phyloP scores from a whole-genome alignment of 148 eudicot genomes.

The Cornus suecica region DNA sequence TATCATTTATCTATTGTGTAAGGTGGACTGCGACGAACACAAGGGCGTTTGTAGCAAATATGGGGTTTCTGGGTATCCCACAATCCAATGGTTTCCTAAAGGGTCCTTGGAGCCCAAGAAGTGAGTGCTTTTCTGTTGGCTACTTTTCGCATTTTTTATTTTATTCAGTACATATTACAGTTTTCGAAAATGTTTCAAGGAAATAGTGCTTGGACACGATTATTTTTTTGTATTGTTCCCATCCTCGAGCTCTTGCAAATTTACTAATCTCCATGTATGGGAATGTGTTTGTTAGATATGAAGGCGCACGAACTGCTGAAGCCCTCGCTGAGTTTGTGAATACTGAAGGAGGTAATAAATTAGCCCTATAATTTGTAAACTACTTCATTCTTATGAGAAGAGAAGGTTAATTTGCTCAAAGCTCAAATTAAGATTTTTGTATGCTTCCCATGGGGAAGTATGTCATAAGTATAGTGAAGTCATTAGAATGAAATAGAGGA shows the following conservation, averaged over 20 bases:
- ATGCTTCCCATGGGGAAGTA: no score
- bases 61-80: conserved; percentile 92
- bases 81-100: conserved; percentile 96
- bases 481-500: no score
- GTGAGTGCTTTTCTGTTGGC: conserved; percentile 42
- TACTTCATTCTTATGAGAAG: background rate
- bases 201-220: background rate
- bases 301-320: conserved; percentile 89
- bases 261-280: background rate
- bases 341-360: conserved; percentile 66
- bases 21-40: conserved; percentile 99
- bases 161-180: background rate
- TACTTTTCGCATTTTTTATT: background rate
- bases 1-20: conserved; percentile 19
- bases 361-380: conserved; percentile 1
- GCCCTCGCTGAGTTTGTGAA: conserved; percentile 85
- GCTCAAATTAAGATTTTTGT: no score
- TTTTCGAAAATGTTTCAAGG: background rate
- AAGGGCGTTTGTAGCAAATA: conserved; percentile 74
- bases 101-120: conserved; percentile 95
- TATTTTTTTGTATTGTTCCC: background rate
- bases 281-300: conserved; percentile 52
- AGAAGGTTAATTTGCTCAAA: no score
- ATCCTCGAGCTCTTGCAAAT: background rate
- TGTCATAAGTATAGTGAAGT: no score